Conservation (phyloP, 768 basidiomycete genomes). For the Nevesoporus exiguus region DNA sequence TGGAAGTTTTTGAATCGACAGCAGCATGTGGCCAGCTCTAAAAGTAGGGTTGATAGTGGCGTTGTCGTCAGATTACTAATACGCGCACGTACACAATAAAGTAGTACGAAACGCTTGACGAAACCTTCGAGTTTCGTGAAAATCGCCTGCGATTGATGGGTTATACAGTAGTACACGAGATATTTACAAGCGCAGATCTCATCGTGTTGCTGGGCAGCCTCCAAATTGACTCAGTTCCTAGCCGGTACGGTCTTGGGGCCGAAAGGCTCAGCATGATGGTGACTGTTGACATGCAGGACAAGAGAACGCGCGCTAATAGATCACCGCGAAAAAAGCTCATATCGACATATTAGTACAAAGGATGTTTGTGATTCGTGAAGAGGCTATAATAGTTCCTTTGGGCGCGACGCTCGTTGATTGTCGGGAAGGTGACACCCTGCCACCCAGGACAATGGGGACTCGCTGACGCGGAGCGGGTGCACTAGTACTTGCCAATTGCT, state of each 20-base stretch:
- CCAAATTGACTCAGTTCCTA: not conserved
- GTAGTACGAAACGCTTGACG: not conserved
- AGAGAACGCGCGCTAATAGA: not conserved
- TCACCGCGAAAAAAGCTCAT: not conserved
- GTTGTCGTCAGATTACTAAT: not conserved
- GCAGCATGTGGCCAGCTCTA: no score
- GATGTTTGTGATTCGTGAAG: not conserved
- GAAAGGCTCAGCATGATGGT: not conserved
- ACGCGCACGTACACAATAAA: no score
- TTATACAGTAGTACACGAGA: no score
- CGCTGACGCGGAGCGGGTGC: not conserved
- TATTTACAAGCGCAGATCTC: no score
- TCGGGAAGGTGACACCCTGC: constrained; percentile 13
- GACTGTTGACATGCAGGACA: not conserved
- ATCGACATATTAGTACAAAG: not conserved
- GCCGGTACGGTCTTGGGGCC: not conserved
- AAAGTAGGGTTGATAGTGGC: not conserved
- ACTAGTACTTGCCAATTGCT: not conserved
- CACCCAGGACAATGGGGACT: not conserved
- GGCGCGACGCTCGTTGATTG: constrained; percentile 4
- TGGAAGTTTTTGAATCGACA: no score
- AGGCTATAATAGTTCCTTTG: not conserved
- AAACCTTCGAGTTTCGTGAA: not conserved
- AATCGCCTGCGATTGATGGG: no score
- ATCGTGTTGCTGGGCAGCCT: not conserved